These are phyloP conservation scores for Physcia stellaris DNA, from an alignment of 495 filamentous ascomycete species.

Conservation along the genomic window DNA sequence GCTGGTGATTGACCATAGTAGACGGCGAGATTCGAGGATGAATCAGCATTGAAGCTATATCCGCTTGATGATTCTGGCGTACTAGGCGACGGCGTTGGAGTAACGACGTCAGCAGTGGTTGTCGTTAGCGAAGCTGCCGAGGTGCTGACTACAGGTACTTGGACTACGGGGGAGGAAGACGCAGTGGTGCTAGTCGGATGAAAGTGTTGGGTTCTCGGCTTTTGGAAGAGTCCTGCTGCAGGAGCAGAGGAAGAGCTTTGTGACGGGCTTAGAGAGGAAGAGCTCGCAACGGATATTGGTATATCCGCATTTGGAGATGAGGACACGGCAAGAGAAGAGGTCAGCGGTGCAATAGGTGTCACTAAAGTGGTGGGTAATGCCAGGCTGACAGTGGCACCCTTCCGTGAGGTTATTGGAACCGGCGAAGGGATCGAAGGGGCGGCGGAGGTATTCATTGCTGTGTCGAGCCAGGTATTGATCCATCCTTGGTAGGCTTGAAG, in stretches of 20 bases:
- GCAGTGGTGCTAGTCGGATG: neutral
- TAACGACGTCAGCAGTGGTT: neutral
- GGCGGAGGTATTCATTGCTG: neutral
- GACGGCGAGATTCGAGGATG: constrained; percentile 13
- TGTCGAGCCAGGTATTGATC: constrained; percentile 9
- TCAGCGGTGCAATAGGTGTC: neutral
- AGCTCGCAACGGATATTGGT: neutral
- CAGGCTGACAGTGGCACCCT: neutral
- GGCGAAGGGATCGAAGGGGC: constrained; percentile 2
- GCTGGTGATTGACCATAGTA: constrained; percentile 15
- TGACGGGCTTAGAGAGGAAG: neutral
- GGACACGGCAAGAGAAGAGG: neutral
- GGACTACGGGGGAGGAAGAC: neutral
- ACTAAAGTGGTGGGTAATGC: neutral
- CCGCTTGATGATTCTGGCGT: neutral
- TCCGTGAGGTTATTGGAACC: neutral
- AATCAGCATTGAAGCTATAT: constrained; percentile 5
- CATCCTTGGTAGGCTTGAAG: constrained; percentile 12
- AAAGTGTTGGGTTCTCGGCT: neutral
- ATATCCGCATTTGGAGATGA: neutral
- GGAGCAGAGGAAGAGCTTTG: neutral
- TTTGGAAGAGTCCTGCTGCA: neutral
- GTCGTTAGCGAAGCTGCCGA: neutral
- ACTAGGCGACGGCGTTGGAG: neutral
- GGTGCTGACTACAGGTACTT: neutral